Conservation (phyloP, 2,329 filamentous ascomycete species). For the Epichloe hybrida region DNA sequence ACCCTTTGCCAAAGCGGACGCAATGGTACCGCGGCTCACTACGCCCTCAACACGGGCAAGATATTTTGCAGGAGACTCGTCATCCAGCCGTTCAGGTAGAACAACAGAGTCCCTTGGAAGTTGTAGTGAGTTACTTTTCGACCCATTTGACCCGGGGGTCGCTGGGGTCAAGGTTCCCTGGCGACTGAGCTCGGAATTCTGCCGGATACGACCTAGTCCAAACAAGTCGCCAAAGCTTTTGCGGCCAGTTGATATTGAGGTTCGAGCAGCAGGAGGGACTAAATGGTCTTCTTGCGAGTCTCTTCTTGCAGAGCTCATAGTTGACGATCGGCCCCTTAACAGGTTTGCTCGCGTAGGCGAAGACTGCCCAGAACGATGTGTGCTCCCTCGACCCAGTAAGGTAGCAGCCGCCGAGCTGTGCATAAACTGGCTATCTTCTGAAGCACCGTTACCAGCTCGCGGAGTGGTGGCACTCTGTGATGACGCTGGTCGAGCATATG, state of each 20-base stretch:
- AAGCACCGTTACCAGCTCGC: conserved; percentile 10
- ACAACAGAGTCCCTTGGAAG: conserved; percentile 57
- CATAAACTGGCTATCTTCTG: conserved; percentile 6
- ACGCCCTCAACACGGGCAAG: conserved; percentile 70
- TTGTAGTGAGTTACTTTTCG: conserved; percentile 74
- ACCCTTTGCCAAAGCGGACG: conserved; percentile 74
- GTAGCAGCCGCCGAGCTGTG: conserved; percentile 32
- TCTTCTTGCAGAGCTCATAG: conserved; percentile 69
- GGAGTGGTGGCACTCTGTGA: conserved; percentile 18
- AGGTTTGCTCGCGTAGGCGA: conserved; percentile 48
- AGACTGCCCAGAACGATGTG: conserved; percentile 48
- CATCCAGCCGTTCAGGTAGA: conserved; percentile 68
- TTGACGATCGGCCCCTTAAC: conserved; percentile 70
- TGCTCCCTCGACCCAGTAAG: conserved; percentile 25
- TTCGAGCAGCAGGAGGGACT: conserved; percentile 54
- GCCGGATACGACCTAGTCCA: conserved; percentile 61
- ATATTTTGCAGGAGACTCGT: conserved; percentile 84
- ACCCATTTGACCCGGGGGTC: conserved; percentile 56
- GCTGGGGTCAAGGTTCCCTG: conserved; percentile 55
- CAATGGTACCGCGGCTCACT: conserved; percentile 69
- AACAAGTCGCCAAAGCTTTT: conserved; percentile 90
- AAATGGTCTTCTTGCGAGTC: conserved; percentile 59
- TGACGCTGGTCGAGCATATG: conserved; percentile 22
- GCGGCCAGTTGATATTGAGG: conserved; percentile 77
- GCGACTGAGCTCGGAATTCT: conserved; percentile 62